Percentiles rank a stretch among this genome's conserved stretches.
Evolutionary conservation across 371 early-diverging fungal genomes (phyloP).

Genomic region (Lichtheimia ramosa): DNA sequence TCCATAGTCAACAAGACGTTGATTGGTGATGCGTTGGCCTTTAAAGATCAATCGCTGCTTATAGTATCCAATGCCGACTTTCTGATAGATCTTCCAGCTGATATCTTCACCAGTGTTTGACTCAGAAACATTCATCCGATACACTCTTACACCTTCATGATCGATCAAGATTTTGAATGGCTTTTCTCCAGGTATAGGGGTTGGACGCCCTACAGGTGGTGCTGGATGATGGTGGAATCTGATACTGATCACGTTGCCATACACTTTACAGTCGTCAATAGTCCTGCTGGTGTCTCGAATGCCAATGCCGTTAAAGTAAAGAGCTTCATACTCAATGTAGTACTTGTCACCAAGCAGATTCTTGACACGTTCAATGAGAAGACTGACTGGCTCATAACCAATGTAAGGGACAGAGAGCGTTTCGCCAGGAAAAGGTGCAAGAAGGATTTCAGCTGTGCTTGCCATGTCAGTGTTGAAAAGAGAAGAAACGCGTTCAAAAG

Average conservation of each 20-base stretch:
- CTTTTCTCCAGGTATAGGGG: not conserved
- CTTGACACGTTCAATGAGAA: not conserved
- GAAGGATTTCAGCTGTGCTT: not conserved
- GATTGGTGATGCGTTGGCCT: constrained; percentile 95
- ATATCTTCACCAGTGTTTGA: constrained; percentile 70
- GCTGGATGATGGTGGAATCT: not conserved
- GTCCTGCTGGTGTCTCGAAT: not conserved
- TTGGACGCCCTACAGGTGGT: too few species aligned
- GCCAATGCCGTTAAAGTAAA: not conserved
- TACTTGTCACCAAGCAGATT: not conserved
- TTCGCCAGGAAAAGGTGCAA: not conserved
- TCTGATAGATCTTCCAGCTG: constrained; percentile 45
- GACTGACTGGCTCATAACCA: not conserved
- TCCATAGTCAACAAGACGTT: constrained; percentile 73
- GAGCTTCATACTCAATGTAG: not conserved
- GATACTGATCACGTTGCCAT: not conserved
- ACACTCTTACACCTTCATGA: too few species aligned
- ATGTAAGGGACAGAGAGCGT: not conserved
- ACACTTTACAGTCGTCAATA: not conserved
- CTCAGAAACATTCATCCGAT: too few species aligned
- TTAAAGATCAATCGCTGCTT: constrained; percentile 99
- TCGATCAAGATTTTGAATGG: not conserved
- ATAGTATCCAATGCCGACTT: constrained; percentile 86
- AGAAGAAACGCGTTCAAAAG: too few species aligned
- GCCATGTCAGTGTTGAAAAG: not conserved